Base-by-base conservation (phyloP, 495 filamentous ascomycete genomes). In the Aspergillus sparsus region DNA sequence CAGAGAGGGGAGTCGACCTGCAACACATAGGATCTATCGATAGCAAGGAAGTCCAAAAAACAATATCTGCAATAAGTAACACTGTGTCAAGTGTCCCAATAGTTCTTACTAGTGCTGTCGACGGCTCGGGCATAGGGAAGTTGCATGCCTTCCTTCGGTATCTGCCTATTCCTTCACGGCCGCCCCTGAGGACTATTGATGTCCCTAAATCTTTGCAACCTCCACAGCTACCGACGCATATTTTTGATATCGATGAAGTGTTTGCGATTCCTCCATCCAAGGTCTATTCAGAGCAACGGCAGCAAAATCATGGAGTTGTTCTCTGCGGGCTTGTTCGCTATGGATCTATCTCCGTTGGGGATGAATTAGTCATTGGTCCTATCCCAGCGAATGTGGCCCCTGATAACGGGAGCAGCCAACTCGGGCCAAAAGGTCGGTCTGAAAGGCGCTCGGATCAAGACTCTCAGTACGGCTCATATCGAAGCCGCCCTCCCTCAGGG, bases 161-260 rank as follows among this genome's bases (percentile, higher is more conserved):
- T 57, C 80, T 98, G 16, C 93, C 95, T 0, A 77, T 94, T 32
- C 90, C 91, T 1, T 66, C 74, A 5, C 65, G 73, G 4, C 84
- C 83, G 33, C 80, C 80, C 0, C 67, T 72, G 21, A 70, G 72
- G 58, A 55, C 44, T 32, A 57, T 71, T 7, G 58, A 39, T 2
- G 7, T 73, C n/a, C 49, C 68, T 7, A 64, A 62, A 31, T 21
- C 57, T 27, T 7, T 59, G 5, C 11, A 54, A 16, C 62, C 74
- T 0, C 71, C 78, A 18, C 74, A 79, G 32, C 77, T 66, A 21
- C 80, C 82, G 5, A 66, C 72, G 1, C 80, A 79, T 21, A 65
- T 96, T 2, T 97, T 97, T 64, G 90, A 96, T 67, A 83, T 97
- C 18, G 94, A 97, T 67, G 94, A 97, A 60, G 84, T 88, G 5